Percentiles rank a stretch among this genome's conserved stretches.
Conservation (phyloP, 345 rosid genomes). For the Pistacia vera region DNA sequence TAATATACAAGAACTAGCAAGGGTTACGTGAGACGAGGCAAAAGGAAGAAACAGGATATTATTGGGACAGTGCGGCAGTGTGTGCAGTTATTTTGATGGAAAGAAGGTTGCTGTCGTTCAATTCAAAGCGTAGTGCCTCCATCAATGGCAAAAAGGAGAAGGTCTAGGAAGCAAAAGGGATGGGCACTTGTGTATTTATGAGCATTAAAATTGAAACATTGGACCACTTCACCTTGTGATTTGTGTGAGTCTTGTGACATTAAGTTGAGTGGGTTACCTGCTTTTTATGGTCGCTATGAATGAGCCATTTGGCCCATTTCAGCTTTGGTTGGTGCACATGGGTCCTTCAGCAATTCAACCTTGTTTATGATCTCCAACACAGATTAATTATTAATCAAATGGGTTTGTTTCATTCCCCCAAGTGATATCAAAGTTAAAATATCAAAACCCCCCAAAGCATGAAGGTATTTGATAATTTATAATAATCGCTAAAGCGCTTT, state of each 20-base stretch:
- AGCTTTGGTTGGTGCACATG: neutral
- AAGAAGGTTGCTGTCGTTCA: too few species aligned
- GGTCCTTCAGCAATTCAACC: neutral
- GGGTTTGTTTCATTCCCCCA: neutral
- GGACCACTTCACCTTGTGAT: slow-evolving; percentile 21
- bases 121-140: neutral
- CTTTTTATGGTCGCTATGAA: neutral
- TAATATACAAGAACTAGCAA: too few species aligned
- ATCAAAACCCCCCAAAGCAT: too few species aligned
- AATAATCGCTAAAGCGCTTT: too few species aligned
- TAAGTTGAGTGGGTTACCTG: neutral
- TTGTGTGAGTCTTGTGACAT: neutral
- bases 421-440: too few species aligned
- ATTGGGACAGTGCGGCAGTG: too few species aligned
- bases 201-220: slow-evolving; percentile 1
- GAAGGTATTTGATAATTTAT: too few species aligned
- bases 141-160: neutral
- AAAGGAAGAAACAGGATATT: too few species aligned
- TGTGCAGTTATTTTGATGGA: too few species aligned
- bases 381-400: neutral
- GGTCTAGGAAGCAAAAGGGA: slow-evolving; percentile 4
- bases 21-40: too few species aligned
- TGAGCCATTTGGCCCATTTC: neutral
- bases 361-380: neutral
- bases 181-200: neutral